Conservation (phyloP, 1,284 basidiomycete genomes). For the Tylopilus orsonianus region DNA sequence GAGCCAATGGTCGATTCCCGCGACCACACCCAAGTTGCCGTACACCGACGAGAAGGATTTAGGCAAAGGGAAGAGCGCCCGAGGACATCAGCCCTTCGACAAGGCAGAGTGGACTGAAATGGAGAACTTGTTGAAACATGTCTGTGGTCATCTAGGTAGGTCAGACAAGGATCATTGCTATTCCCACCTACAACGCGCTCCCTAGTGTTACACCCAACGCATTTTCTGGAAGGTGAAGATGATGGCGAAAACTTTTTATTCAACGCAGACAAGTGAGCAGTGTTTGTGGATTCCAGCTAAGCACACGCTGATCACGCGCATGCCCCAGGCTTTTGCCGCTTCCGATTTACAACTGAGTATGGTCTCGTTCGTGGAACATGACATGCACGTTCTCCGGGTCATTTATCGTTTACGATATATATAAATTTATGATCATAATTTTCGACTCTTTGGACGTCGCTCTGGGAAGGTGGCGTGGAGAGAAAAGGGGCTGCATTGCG, state of each 20-base stretch:
- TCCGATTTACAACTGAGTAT: constrained; percentile 51
- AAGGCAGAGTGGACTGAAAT: constrained; percentile 85
- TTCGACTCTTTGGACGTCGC: neutral
- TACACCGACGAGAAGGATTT: constrained; percentile 26
- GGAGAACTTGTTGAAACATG: constrained; percentile 75
- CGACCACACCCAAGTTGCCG: constrained; percentile 13
- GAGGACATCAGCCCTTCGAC: constrained; percentile 69
- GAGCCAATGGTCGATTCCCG: constrained; percentile 20
- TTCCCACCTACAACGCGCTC: neutral
- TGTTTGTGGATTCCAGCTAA: neutral
- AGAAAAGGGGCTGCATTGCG: too few relatives aligned
- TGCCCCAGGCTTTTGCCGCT: constrained; percentile 46
- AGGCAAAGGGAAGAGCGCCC: constrained; percentile 34
- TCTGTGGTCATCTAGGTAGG: constrained; percentile 84
- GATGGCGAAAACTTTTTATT: constrained; percentile 88
- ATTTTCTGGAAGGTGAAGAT: constrained; percentile 87
- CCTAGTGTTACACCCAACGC: constrained; percentile 76
- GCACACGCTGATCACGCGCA: constrained; percentile 5
- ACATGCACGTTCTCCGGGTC: neutral
- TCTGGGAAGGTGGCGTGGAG: too few relatives aligned
- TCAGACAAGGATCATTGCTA: constrained; percentile 2
- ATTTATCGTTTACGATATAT: constrained; percentile 7
- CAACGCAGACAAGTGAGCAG: constrained; percentile 73
- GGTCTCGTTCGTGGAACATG: neutral
- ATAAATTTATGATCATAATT: constrained; percentile 4